These are phyloP conservation scores for Hevea brasiliensis DNA, from an alignment of 345 rosid species.

Conservation along the genomic window DNA sequence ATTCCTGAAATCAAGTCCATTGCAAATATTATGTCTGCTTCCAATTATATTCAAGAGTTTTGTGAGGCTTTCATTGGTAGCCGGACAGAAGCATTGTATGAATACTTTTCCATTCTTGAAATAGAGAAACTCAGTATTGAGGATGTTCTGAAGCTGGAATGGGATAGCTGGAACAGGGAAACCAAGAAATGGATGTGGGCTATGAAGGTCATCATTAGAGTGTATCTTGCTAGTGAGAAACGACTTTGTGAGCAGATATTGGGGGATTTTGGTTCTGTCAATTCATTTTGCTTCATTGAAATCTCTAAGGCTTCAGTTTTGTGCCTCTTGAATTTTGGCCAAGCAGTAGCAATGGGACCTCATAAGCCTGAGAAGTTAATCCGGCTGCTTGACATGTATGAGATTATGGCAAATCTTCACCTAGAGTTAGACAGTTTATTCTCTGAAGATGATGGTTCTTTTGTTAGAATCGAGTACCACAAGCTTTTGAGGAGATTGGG, in stretches of 20 bases:
- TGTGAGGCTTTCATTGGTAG: conserved; percentile 44
- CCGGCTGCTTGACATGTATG: conserved; percentile 68
- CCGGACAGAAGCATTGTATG: conserved; percentile 58
- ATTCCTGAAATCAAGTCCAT: conserved; percentile 60
- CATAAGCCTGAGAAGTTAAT: conserved; percentile 61
- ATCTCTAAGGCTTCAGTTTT: conserved; percentile 48
- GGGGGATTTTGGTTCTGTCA: conserved; percentile 43
- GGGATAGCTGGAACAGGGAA: conserved; percentile 46
- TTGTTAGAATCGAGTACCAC: conserved; percentile 53
- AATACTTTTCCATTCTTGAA: conserved; percentile 49
- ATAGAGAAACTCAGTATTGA: conserved; percentile 54
- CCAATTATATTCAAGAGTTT: conserved; percentile 54
- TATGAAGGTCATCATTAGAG: conserved; percentile 47
- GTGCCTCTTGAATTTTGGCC: conserved; percentile 69
- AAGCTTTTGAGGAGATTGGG: conserved; percentile 43
- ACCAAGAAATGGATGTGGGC: conserved; percentile 72
- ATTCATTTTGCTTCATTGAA: conserved; percentile 49
- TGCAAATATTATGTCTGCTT: conserved; percentile 65
- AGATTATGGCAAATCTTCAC: conserved; percentile 51
- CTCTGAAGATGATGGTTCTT: conserved; percentile 49
- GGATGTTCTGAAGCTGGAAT: conserved; percentile 55
- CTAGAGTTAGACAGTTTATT: conserved; percentile 48
- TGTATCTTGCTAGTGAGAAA: conserved; percentile 62
- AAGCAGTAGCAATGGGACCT: conserved; percentile 60
- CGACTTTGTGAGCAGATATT: conserved; percentile 59